A percentile compares a stretch with the other conserved stretches of the same genome.
Conservation (phyloP, 1,284 basidiomycete species). For the Meripilus lineatus region DNA sequence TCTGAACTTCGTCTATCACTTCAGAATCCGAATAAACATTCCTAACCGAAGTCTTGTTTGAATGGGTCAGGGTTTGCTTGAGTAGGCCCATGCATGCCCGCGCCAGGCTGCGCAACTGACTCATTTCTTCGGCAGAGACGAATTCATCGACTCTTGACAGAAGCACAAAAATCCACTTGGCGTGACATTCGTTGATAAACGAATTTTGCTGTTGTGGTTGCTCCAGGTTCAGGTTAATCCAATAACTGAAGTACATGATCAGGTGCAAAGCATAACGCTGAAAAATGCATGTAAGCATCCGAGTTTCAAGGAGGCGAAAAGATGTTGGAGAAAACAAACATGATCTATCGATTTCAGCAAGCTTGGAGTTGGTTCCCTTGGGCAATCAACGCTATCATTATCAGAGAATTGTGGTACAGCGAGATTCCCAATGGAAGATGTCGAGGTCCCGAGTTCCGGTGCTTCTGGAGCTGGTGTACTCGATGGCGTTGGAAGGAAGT, state of each 20-base stretch:
- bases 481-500: conserved; percentile 36
- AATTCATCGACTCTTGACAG: conserved; percentile 70
- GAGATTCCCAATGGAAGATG: too few species aligned
- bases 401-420: too few species aligned
- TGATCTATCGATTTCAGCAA: conserved; percentile 59
- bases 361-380: conserved; percentile 52
- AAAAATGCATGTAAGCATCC: conserved; percentile 14
- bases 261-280: conserved; percentile 70
- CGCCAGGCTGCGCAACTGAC: conserved; percentile 71
- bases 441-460: conserved; percentile 3
- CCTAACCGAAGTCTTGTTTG: too few species aligned
- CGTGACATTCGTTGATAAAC: conserved; percentile 59
- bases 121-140: conserved; percentile 76
- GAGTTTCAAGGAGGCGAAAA: conserved; percentile 6
- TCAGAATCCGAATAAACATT: too few species aligned
- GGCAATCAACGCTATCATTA: too few species aligned
- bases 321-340: conserved; percentile 34
- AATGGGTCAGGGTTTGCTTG: conserved; percentile 31
- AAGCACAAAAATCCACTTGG: conserved; percentile 82
- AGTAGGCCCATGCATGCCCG: conserved; percentile 65
- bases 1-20: too few species aligned
- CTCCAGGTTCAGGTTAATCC: conserved; percentile 64
- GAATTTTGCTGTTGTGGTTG: conserved; percentile 34
- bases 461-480: conserved; percentile 31
- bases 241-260: conserved; percentile 78